These are phyloP conservation scores for Cryomyces minteri DNA, from an alignment of 495 filamentous ascomycete species.

Conservation along the genomic window DNA sequence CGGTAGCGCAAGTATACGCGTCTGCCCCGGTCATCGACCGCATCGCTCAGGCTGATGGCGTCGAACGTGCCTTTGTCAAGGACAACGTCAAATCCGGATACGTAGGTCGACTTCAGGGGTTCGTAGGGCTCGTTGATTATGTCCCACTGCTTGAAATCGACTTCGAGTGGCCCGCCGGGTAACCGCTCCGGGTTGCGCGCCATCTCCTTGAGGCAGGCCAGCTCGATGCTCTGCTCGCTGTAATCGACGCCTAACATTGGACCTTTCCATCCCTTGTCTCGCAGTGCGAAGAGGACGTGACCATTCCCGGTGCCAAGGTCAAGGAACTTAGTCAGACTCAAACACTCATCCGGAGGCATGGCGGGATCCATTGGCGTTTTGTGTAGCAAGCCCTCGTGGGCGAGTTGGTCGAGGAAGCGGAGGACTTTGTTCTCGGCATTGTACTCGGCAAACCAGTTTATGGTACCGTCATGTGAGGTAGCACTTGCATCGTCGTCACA, in stretches of 20 bases:
- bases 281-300: constrained; percentile 59
- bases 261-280: constrained; percentile 31
- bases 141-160: constrained; percentile 62
- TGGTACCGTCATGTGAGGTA: constrained; percentile 44
- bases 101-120: constrained; percentile 8
- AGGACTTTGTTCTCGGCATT: constrained; percentile 44
- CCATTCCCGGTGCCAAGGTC: constrained; percentile 87
- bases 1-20: constrained; percentile 59
- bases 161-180: constrained; percentile 5
- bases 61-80: constrained; percentile 97
- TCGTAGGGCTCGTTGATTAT: constrained; percentile 34
- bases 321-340: constrained; percentile 27
- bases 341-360: too few species aligned
- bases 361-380: background rate
- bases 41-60: constrained; percentile 59
- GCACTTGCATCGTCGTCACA: constrained; percentile 31
- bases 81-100: constrained; percentile 60
- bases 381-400: constrained; percentile 11
- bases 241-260: constrained; percentile 80
- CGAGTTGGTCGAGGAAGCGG: constrained; percentile 27
- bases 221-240: constrained; percentile 45
- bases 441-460: constrained; percentile 56
- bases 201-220: constrained; percentile 31
- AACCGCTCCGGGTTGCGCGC: constrained; percentile 11
- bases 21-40: constrained; percentile 30